These are phyloP conservation scores for Bryum argenteum DNA, from an alignment of 225 moss, liverwort and hornwort species.

Conservation along the genomic window DNA sequence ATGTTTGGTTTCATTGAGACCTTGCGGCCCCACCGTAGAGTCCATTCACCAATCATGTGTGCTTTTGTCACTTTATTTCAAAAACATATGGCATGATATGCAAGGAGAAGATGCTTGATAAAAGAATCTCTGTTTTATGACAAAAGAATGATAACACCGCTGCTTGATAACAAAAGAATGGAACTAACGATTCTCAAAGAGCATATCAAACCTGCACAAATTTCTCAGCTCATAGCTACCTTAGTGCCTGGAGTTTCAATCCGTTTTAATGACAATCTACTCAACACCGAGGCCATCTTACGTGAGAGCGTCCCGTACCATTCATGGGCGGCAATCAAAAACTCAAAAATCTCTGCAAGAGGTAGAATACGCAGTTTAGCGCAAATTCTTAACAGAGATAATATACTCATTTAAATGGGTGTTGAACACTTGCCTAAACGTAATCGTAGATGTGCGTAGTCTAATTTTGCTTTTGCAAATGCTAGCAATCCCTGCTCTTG, in stretches of 20 bases:
- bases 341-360: constrained; percentile 49
- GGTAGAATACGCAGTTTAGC: background rate
- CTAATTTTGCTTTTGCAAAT: constrained; percentile 62
- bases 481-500: constrained; percentile 69
- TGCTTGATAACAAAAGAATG: too few species aligned
- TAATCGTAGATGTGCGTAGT: constrained; percentile 72
- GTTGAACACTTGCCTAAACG: constrained; percentile 60
- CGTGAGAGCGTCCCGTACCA: constrained; percentile 43
- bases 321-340: constrained; percentile 35
- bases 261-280: constrained; percentile 6
- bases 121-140: background rate
- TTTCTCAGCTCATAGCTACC: constrained; percentile 14
- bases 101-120: too few species aligned
- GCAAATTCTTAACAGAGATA: background rate
- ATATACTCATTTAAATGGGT: background rate
- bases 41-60: too few species aligned
- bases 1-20: too few species aligned
- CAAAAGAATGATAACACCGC: constrained; percentile 13
- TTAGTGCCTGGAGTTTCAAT: background rate
- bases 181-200: too few species aligned
- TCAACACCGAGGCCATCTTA: constrained; percentile 27
- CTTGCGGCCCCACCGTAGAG: too few species aligned
- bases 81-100: too few species aligned
- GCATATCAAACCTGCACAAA: too few species aligned
- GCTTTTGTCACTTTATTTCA: too few species aligned